Base-by-base conservation (phyloP, 352 stramenopile species). In the Phytophthora kernoviae region DNA sequence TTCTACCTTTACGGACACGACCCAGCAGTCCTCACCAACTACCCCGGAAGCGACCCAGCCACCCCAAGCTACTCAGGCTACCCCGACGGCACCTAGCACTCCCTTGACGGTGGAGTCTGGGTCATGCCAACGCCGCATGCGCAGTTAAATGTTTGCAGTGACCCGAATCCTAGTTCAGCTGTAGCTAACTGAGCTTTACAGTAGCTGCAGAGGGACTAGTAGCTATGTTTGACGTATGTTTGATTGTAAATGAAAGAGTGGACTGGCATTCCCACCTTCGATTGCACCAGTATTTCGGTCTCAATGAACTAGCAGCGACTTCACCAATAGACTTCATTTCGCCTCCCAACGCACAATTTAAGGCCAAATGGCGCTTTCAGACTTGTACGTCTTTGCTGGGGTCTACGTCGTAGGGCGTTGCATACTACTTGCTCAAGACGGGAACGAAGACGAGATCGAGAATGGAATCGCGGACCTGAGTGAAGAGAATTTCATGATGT, bases 61-160 rank as follows among this genome's bases (percentile, higher is more conserved):
- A 55, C 41, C 42, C 30, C 57, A 41, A 15, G 53, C n/a, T 11
- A 20, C 21, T 14, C 41, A 37, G 5, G 47, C 40, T 30, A 33
- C 33, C 10, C 12, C 36, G 4, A 7, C 11, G 36, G 22, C 41
- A 52, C 45, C 7, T 55, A 30, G 24, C 24, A 30, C 18, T 24
- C 33, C n/a, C 11, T 42, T 40, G n/a, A 27, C 22, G 2, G 39
- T 50, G 10, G 57, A 34, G 14, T 39, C 43, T 40, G 36, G 58
- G 36, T 48, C 27, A 15, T 67, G 44, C 53, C 56, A 58, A 30
- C 51, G 58, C 18, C 58, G 58, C 12, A 62, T 67, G 27, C 58
- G 51, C 12, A 51, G 43, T 32, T 65, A 57, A 42, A 14, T 21
- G 20, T n/a, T 34, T 30, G 24, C 24, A 6, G 24, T 30, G 24